A percentile compares a stretch with the other conserved stretches of the same genome.
These are phyloP conservation scores for Trichoderma atrobrunneum DNA, from an alignment of 2,329 filamentous ascomycete species.

Conservation along the genomic window DNA sequence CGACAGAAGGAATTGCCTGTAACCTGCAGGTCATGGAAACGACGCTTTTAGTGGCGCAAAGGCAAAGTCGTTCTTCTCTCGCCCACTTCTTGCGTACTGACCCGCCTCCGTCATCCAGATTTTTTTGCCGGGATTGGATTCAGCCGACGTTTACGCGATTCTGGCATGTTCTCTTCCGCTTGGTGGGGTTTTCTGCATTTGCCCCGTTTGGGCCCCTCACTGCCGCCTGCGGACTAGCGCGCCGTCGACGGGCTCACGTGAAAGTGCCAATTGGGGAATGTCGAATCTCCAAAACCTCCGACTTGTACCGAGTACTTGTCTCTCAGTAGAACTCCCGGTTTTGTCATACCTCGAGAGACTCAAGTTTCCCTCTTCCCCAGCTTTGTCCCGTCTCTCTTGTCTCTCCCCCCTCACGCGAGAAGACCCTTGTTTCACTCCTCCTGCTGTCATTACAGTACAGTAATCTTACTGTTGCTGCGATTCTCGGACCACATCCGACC, in stretches of 20 bases:
- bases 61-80: neutral
- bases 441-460: neutral
- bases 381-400: neutral
- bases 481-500: neutral
- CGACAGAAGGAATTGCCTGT: neutral
- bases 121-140: neutral
- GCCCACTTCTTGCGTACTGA: neutral
- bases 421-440: constrained; percentile 1
- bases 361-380: constrained; percentile 4
- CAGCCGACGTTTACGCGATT: constrained; percentile 13
- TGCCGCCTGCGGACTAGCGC: constrained; percentile 4
- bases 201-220: neutral
- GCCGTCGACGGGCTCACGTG: neutral
- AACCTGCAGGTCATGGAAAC: too few relatives aligned
- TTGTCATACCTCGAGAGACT: neutral
- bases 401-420: constrained; percentile 7
- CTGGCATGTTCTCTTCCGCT: constrained; percentile 10
- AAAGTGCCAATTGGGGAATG: constrained; percentile 2
- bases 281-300: constrained; percentile 7
- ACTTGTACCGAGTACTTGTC: constrained; percentile 1
- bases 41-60: neutral
- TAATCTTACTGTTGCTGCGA: neutral
- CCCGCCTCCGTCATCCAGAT: constrained; percentile 19
- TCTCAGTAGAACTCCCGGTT: neutral
- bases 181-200: constrained; percentile 12